Percentiles rank a stretch among this genome's conserved stretches.
Evolutionary conservation across 148 eudicot species (phyloP).

Genomic region (Heliamphora exappendiculata): DNA sequence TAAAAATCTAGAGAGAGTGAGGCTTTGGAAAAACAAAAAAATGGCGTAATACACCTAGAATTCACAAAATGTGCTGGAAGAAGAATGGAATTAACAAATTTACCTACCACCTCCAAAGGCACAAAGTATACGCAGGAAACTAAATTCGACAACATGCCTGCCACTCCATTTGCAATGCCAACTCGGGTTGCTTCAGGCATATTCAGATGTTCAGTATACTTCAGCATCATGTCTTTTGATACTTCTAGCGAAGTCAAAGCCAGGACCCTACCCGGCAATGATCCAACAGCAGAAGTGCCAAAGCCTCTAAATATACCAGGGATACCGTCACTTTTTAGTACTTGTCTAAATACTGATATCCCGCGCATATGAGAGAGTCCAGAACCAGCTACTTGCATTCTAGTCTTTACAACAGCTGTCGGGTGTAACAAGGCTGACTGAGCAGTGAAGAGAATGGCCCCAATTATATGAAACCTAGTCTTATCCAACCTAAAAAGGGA

Average conservation of each 20-base stretch:
- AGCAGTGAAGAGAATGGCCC: conserved; percentile 65
- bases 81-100: conserved; percentile 1
- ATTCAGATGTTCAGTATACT: conserved; percentile 40
- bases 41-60: too few species aligned
- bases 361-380: conserved; percentile 41
- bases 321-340: conserved; percentile 55
- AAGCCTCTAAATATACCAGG: conserved; percentile 70
- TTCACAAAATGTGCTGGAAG: background rate
- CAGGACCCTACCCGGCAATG: conserved; percentile 64
- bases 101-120: conserved; percentile 79
- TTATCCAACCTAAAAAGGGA: conserved; percentile 56
- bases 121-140: conserved; percentile 63
- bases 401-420: conserved; percentile 64
- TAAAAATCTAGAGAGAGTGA: too few species aligned
- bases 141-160: conserved; percentile 75
- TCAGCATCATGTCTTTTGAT: conserved; percentile 57
- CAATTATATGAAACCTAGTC: conserved; percentile 58
- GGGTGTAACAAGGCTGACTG: conserved; percentile 66
- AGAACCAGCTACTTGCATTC: conserved; percentile 66
- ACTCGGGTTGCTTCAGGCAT: conserved; percentile 64
- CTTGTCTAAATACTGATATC: conserved; percentile 38
- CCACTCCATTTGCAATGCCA: conserved; percentile 67
- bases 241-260: conserved; percentile 64
- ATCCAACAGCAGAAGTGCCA: conserved; percentile 69
- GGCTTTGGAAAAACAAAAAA: too few species aligned